Evolutionary conservation across 768 basidiomycete species (phyloP).

Genomic region (Tremella fuciformis): DNA sequence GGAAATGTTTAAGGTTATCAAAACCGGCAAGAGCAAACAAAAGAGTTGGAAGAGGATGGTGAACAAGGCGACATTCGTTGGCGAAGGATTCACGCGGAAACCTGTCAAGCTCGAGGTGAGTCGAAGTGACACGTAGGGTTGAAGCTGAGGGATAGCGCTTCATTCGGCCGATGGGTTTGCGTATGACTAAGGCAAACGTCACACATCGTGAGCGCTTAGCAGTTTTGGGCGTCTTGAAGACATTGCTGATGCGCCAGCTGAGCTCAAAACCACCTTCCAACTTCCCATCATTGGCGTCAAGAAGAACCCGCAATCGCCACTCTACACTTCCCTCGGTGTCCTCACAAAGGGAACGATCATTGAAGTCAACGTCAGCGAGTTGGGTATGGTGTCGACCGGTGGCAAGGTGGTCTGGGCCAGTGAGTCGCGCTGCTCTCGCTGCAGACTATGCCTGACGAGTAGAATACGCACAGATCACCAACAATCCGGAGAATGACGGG

Average conservation of each 20-base stretch:
- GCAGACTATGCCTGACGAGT: slow-evolving; percentile 2
- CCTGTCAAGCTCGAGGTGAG: slow-evolving; percentile 89
- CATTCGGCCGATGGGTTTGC: slow-evolving; percentile 92
- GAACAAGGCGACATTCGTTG: slow-evolving; percentile 98
- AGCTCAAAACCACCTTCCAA: slow-evolving; percentile 97
- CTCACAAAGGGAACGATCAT: slow-evolving; percentile 98
- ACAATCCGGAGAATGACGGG: slow-evolving; percentile 74
- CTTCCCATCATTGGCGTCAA: slow-evolving; percentile 96
- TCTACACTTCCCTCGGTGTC: slow-evolving; percentile 62
- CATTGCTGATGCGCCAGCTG: slow-evolving; percentile 60
- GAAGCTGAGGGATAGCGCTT: slow-evolving; percentile 60
- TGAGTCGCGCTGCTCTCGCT: slow-evolving; percentile 20
- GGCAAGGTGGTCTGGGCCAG: slow-evolving; percentile 66
- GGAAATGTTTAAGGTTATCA: slow-evolving; percentile 99
- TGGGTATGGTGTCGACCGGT: slow-evolving; percentile 94
- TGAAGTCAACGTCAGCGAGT: slow-evolving; percentile 97
- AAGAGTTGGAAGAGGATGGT: slow-evolving; percentile 99
- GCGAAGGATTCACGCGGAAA: slow-evolving; percentile 95
- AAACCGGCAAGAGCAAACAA: slow-evolving; percentile 91
- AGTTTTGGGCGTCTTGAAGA: neutral
- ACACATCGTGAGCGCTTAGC: slow-evolving; percentile 78
- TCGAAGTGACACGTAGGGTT: neutral
- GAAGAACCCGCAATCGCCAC: slow-evolving; percentile 96
- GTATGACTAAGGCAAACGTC: slow-evolving; percentile 97
- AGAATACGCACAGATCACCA: slow-evolving; percentile 61